Conservation (phyloP, 257 asterid genomes). For the Solanum ossicruentum region DNA sequence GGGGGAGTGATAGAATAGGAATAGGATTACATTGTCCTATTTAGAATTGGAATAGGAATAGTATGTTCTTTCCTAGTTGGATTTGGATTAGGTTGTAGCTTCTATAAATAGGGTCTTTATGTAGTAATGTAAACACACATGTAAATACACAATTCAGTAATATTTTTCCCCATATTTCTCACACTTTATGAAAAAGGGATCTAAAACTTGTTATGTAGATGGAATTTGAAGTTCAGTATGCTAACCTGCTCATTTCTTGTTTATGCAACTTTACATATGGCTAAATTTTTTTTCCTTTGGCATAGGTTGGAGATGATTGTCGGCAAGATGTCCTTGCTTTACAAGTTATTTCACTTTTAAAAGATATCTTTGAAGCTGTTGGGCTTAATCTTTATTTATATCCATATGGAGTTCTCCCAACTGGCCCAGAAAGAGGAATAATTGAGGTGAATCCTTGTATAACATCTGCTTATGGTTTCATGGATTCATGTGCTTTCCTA, state of each 20-base stretch:
- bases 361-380: slow-evolving; percentile 84
- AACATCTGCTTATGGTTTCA: neutral
- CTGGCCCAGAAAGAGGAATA: slow-evolving; percentile 96
- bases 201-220: neutral
- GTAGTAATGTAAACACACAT: too few species aligned
- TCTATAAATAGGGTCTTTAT: too few species aligned
- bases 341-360: slow-evolving; percentile 95
- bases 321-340: slow-evolving; percentile 97
- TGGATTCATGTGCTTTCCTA: neutral
- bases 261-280: slow-evolving; percentile 1
- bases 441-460: slow-evolving; percentile 54
- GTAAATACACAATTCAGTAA: too few species aligned
- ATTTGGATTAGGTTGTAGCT: too few species aligned
- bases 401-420: slow-evolving; percentile 98
- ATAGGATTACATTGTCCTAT: too few species aligned
- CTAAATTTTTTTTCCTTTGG: slow-evolving; percentile 16
- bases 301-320: slow-evolving; percentile 98
- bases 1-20: too few species aligned
- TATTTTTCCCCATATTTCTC: too few species aligned
- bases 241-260: neutral
- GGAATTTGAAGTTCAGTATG: neutral
- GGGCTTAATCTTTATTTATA: slow-evolving; percentile 77
- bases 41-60: too few species aligned
- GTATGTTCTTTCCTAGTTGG: too few species aligned
- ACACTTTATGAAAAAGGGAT: neutral